Conservation (phyloP, 495 filamentous ascomycete species). For the Aspergillus cristatus region DNA sequence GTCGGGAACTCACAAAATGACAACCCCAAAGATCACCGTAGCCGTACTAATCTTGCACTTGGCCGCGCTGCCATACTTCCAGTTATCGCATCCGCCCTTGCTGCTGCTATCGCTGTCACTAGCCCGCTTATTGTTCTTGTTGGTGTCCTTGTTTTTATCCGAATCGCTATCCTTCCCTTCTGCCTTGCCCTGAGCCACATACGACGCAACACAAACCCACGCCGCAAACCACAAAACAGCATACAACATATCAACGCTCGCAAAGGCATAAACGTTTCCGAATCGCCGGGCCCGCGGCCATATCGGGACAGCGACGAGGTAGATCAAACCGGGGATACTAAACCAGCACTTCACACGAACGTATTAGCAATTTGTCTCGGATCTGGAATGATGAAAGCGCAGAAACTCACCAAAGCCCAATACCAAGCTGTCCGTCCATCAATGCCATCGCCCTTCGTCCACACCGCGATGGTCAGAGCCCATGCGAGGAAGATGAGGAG, state of each 20-base stretch:
- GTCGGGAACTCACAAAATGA: slow-evolving; percentile 60
- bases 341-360: slow-evolving; percentile 69
- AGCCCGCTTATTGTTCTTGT: slow-evolving; percentile 13
- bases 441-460: slow-evolving; percentile 52
- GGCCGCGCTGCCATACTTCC: slow-evolving; percentile 41
- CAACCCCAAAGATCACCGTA: slow-evolving; percentile 66
- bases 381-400: background rate
- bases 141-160: slow-evolving; percentile 13
- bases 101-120: slow-evolving; percentile 5
- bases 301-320: slow-evolving; percentile 72
- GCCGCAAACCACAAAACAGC: slow-evolving; percentile 76
- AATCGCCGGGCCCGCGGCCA: slow-evolving; percentile 73
- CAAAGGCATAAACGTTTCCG: slow-evolving; percentile 75
- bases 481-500: slow-evolving; percentile 61
- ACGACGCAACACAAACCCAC: slow-evolving; percentile 68
- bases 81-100: slow-evolving; percentile 38
- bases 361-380: too few species aligned
- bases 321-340: slow-evolving; percentile 72
- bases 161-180: slow-evolving; percentile 23
- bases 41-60: slow-evolving; percentile 69
- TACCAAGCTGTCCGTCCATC: slow-evolving; percentile 66
- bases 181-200: slow-evolving; percentile 43
- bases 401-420: slow-evolving; percentile 60
- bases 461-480: slow-evolving; percentile 64
- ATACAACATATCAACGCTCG: slow-evolving; percentile 63